Base-by-base conservation (phyloP, 2,329 filamentous ascomycete genomes). In the Trichoderma citrinoviride region DNA sequence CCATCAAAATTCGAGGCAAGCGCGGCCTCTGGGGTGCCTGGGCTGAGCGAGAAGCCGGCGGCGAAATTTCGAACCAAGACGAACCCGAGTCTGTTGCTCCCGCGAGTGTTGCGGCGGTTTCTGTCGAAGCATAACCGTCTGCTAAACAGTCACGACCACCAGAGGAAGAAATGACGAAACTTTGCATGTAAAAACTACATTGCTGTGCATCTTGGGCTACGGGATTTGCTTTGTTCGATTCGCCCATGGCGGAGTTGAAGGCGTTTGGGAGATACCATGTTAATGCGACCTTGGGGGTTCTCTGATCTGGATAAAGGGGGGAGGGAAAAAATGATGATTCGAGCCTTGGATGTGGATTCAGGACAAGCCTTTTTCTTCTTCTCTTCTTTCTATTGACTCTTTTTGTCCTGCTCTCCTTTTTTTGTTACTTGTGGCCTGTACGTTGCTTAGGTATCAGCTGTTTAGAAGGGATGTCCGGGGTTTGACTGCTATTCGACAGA, bases 11-110 rank as follows among this genome's bases (percentile, higher is more conserved):
- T 65, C 85, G 92, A 70, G 93, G 90, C 66, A 99, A 99, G 85
- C 87, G 92, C 71, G 94, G 92, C n/a, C 87, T 99, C 2, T 99
- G 95, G 94, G 95, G 94, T 60, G 88, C 90, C 43, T 99, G 95
- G 95, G 95, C 95, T 0, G 95, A 98, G 81, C 82, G 83, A 43
- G 86, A 89, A 74, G 86, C 86, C 50, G 86, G 86, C 65, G 86
- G 86, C 56, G 85, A 88, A 74, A 86, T 87, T 63, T 84, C 82
- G 14, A 76, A 79, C 65, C 79, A 85, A 54, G 77, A 82, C 66
- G 78, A 81, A 70, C 76, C 78, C 7, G 65, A 81, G 69, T 67
- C 69, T 23, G 73, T 73, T 21, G 73, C 74, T 23, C 74, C 74
- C 17, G 67, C 72, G 50, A 72, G 70, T 55, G 70, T 71, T 33